Base-by-base conservation (phyloP, 1,284 basidiomycete species). In the Binderoboletus segoi region DNA sequence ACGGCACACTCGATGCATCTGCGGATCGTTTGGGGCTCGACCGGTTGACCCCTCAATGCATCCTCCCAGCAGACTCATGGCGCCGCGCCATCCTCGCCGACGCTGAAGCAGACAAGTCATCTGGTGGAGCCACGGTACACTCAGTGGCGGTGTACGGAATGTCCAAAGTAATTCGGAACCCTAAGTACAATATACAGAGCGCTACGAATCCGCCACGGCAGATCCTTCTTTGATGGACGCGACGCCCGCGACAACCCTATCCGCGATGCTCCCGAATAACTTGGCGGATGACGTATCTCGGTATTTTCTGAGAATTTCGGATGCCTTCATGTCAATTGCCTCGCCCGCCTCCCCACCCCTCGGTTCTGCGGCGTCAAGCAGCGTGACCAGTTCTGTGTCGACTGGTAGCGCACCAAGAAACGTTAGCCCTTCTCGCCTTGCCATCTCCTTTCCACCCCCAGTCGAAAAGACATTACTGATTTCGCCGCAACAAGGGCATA, bases 401-500 rank as follows among this genome's bases (percentile, higher is more conserved):
- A 99, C 91, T 3, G 97, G 97, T 32, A 99, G 81, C 48, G 91
- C 83, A 3, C 97, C 97, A 54, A 99, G 77, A 72, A 97, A 98
- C 45, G 72, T 73, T 26, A 98, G 69, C 8, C 78, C 81, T 71
- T 96, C 92, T 44, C 82, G 79, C 60, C 80, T 76, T 1, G 94
- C 93, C 86, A 96, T 87, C 65, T 86, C 88, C 75, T 91, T 85
- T 1, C 96, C 97, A 3, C 97, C 97, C 13, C 95, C 95, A 12
- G 87, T 91, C 8, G 96, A 97, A 76, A 98, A 99, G 49, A 97
- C 86, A 69, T 97, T 94, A 74, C 89, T 94, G 63, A 98, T 82
- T 73, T 98, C 95, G 24, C 91, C 89, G 66, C 93, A 96, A 68
- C 93, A 95, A 23, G 96, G 96, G 69, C 97, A 99, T 12, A 93